phyloP scores from a whole-genome alignment of 1,284 basidiomycete species.

The Ceratobasidium sp. region DNA sequence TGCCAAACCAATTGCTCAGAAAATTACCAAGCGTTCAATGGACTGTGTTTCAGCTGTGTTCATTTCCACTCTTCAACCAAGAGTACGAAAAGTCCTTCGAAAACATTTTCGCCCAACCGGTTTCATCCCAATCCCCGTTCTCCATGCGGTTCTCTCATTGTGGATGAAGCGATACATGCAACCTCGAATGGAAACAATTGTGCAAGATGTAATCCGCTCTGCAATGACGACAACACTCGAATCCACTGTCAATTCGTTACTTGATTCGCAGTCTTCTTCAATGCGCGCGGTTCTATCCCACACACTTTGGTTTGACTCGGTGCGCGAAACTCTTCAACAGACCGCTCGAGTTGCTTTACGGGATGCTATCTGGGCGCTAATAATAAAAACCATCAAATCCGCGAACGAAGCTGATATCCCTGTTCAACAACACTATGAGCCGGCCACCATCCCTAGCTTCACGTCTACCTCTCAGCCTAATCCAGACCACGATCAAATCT shows the following conservation, averaged over 20 bases:
- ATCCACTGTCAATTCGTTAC: conserved; percentile 30
- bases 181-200: conserved; percentile 40
- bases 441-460: conserved; percentile 6
- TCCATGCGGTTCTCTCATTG: conserved; percentile 2
- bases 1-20: conserved; percentile 24
- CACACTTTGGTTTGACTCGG: conserved; percentile 43
- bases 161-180: conserved; percentile 41
- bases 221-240: conserved; percentile 39
- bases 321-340: conserved; percentile 18
- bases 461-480: not conserved
- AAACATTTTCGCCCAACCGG: conserved; percentile 41
- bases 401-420: conserved; percentile 31
- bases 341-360: conserved; percentile 39
- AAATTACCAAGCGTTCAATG: conserved; percentile 27
- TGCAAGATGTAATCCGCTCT: conserved; percentile 29
- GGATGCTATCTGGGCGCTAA: conserved; percentile 39
- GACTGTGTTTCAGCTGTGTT: conserved; percentile 40
- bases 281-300: conserved; percentile 34
- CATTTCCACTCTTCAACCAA: conserved; percentile 24
- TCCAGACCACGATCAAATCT: not conserved
- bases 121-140: conserved; percentile 24
- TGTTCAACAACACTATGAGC: conserved; percentile 27
- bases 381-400: conserved; percentile 36
- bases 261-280: conserved; percentile 28
- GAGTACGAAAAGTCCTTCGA: conserved; percentile 31